These are phyloP conservation scores for Rhodotorula paludigena DNA, from an alignment of 768 basidiomycete genomes.

Conservation along the genomic window DNA sequence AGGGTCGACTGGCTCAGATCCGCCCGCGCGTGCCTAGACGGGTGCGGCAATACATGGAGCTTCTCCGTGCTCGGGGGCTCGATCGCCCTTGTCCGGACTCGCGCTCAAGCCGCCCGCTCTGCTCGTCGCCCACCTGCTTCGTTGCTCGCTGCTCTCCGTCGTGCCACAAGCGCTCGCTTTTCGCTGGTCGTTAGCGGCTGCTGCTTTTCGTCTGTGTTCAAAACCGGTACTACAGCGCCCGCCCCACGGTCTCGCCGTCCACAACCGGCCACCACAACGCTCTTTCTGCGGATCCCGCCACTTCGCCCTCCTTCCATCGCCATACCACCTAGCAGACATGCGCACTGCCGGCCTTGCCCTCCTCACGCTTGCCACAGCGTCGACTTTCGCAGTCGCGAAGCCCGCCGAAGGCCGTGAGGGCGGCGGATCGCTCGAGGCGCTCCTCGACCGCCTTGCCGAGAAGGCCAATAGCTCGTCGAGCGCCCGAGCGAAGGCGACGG, in stretches of 20 bases:
- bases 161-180: not conserved
- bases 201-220: not conserved
- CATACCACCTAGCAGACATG: not conserved
- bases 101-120: not conserved
- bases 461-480: not conserved
- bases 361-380: conserved; percentile 14
- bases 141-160: no score
- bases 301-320: not conserved
- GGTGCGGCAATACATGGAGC: no score
- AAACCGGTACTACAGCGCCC: not conserved
- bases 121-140: no score
- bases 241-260: conserved; percentile 30
- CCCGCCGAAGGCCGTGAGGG: not conserved
- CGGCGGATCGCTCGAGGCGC: conserved; percentile 23
- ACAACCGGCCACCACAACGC: conserved; percentile 23
- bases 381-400: conserved; percentile 4
- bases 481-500: no score
- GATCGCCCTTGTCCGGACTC: no score
- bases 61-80: no score
- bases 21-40: no score
- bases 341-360: conserved; percentile 13
- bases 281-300: not conserved
- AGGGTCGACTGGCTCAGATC: no score
- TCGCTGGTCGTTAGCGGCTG: not conserved
- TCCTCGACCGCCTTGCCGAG: conserved; percentile 24